Evolutionary conservation across 2,329 filamentous ascomycete species (phyloP), one percentile per base, ranked within the genome.

Genomic region (Cladobotryum mycophilum): DNA sequence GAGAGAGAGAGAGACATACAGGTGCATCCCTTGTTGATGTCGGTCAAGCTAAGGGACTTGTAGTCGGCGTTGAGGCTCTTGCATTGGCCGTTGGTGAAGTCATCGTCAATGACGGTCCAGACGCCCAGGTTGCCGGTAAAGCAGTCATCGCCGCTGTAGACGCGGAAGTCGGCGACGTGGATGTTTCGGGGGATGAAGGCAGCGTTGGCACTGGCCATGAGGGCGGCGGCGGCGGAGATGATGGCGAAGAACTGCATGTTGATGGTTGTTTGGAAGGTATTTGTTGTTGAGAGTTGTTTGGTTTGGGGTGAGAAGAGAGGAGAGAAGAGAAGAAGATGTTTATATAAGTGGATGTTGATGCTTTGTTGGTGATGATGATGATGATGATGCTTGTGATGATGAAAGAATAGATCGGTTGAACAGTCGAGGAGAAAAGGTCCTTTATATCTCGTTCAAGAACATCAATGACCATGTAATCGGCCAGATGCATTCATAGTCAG

Each of bases 151-250:
- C 41, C 55, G 13, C 57, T 51, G 30, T 49, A 63, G 35, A 60
- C 41, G 14, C 60, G 60, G 41, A 63, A 61, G 42, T 63, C 57
- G 38, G 53, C 54, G n/a, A 62, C 55, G 41, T 62, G 55, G n/a
- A 53, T 53, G 45, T 56, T 57, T 33, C 58, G 52, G 8, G 54
- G 40, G 49, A 57, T 41, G 40, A 55, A 45, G 11, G 56, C 54
- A 36, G 55, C 57, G 5, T 44, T 47, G 46, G 53, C 40, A 36
- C 49, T 45, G 15, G 50, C 45, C 34, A 51, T 50, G 11, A 62
- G 50, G 17, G 53, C 49, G 11, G 45, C 34, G 30, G 49, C 48
- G 30, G 52, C 45, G n/a, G 48, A 43, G 47, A 57, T 38, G 45
- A 58, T 2, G 17, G 51, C 37, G 40, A 48, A 46, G 47, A 53